A percentile compares a stretch with the other conserved stretches of the same genome.
These are phyloP conservation scores for Hypoxylon sp. DNA, from an alignment of 2,329 filamentous ascomycete species.

Conservation along the genomic window DNA sequence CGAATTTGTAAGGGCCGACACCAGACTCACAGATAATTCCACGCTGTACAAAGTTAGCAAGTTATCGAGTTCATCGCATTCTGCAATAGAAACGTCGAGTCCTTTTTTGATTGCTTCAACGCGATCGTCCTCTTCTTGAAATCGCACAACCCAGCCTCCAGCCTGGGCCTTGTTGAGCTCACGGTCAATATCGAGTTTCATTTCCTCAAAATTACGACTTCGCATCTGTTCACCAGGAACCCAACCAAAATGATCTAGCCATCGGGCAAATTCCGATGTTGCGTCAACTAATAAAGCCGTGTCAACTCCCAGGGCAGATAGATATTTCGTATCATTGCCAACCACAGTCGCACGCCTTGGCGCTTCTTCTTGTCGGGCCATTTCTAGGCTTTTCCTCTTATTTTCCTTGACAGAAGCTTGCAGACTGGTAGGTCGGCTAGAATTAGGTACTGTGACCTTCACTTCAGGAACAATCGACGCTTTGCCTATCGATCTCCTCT, in stretches of 20 bases:
- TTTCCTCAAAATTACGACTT: slow-evolving; percentile 80
- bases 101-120: slow-evolving; percentile 88
- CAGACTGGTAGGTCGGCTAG: slow-evolving; percentile 59
- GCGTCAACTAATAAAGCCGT: slow-evolving; percentile 80
- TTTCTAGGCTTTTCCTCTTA: slow-evolving; percentile 52
- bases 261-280: slow-evolving; percentile 84
- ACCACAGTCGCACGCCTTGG: slow-evolving; percentile 73
- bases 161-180: slow-evolving; percentile 93
- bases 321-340: slow-evolving; percentile 83
- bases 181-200: slow-evolving; percentile 86
- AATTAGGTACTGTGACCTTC: slow-evolving; percentile 67
- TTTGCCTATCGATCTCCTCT: slow-evolving; percentile 55
- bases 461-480: slow-evolving; percentile 67
- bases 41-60: slow-evolving; percentile 94
- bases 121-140: slow-evolving; percentile 89
- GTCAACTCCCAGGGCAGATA: slow-evolving; percentile 83
- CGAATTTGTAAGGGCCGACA: background rate
- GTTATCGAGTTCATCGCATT: slow-evolving; percentile 97
- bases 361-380: slow-evolving; percentile 61
- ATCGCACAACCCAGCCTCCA: slow-evolving; percentile 89
- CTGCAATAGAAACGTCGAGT: slow-evolving; percentile 89
- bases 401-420: slow-evolving; percentile 56
- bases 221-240: slow-evolving; percentile 81
- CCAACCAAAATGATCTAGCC: slow-evolving; percentile 92
- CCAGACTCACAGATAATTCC: slow-evolving; percentile 82